Evolutionary conservation across 768 basidiomycete species (phyloP), one percentile per base, ranked within the genome.

Genomic region (Mycena floridula): DNA sequence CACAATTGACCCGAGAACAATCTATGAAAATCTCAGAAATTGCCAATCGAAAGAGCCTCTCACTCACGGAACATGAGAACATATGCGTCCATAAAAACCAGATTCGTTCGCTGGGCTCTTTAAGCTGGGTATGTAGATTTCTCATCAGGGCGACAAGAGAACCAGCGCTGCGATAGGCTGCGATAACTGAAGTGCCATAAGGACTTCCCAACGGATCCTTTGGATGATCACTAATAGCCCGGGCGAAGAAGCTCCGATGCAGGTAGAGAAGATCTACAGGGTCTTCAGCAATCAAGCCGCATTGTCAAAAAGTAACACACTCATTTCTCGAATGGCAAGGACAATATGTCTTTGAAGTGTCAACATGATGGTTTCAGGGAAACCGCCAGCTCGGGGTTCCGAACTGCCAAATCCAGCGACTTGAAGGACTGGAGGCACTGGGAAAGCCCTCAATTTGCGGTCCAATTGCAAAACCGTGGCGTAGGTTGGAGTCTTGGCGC

Each of bases 151-250:
- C 83, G 27, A 85, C 76, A 6, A 85, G 70, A 2, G 82, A 82
- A 25, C 82, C 80, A 7, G 83, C 82, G 50, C 82, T 83, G 35
- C 83, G 73, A 60, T 84, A 85, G 15, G 83, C 82, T 37, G 83
- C 82, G 50, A 84, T 80, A 16, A 85, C 83, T 4, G 82, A 84
- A 2, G 81, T 79, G 8, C 81, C 82, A 49, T 82, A 84, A 12
- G 81, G 79, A 55, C 81, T 83, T 9, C 81, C 82, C 25, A 85
- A 67, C 22, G 83, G 83, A 53, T 85, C 83, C 54, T 81, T 82
- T 25, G 82, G 82, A 56, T 82, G 79, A 54, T 85, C 83, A 53
- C 76, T 81, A 46, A 85, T 74, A 3, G 83, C 83, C 36, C 81
- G 73, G 21, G 83, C 83, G 50, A 85, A 85, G 65, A 84, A 85